Evolutionary conservation across 352 stramenopile species (phyloP), one percentile per base, ranked within the genome.

Genomic region (Vaucheria bursata): DNA sequence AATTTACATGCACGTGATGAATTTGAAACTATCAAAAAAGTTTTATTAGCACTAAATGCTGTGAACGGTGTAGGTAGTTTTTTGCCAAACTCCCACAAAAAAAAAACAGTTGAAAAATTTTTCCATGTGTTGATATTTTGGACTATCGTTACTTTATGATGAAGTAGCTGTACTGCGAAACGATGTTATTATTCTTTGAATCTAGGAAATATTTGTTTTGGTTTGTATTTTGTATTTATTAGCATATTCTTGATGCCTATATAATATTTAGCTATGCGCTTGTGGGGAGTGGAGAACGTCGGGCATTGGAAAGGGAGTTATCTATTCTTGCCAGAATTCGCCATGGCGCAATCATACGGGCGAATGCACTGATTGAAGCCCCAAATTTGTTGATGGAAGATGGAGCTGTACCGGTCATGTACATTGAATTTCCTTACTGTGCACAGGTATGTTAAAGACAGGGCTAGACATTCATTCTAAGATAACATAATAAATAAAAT

Each of bases 381-480:
- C 45, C 49, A n/a, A 67, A 66, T 6, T 8, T 3, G n/a, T 34
- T 36, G 18, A 25, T 35, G 0, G 74, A 84, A 8, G 59, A 65
- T 37, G 40, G 69, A 6, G 37, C 38, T 3, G 73, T 79, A 37
- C 71, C 74, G 7, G 84, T 83, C 53, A 37, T 84, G 0, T 84
- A 84, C 73, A 84, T 84, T 40, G 75, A 84, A 52, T 81, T 78
- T 37, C 75, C 75, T 3, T 77, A 72, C 69, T 81, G 75, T 37
- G 40, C 66, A 33, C 67, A 78, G 50, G 75, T 71, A 1, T 77
- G n/a, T n/a, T n/a, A n/a, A n/a, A n/a, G n/a, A n/a, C n/a, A n/a
- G n/a, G n/a, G n/a, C n/a, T n/a, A n/a, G n/a, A n/a, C n/a, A n/a
- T n/a, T n/a, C n/a, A n/a, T n/a, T n/a, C n/a, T n/a, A n/a, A n/a